Percentiles rank a stretch among this genome's conserved stretches.
phyloP scores from a whole-genome alignment of 306 rosid genomes.

The Castanea crenata region DNA sequence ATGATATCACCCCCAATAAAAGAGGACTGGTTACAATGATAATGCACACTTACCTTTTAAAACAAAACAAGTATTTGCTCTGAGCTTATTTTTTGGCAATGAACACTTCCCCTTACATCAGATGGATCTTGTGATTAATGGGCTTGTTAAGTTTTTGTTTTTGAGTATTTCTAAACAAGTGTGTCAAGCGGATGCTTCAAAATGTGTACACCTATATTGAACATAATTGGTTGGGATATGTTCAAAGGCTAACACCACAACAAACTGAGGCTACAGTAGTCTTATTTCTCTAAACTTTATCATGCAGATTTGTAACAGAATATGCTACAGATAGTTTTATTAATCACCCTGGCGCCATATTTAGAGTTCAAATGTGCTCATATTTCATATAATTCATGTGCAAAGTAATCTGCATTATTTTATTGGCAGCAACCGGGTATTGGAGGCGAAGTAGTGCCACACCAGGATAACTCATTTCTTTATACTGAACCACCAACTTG shows the following conservation, averaged over 20 bases:
- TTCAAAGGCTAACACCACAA: background rate
- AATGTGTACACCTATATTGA: background rate
- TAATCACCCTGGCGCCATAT: background rate
- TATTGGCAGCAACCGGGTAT: slow-evolving; percentile 91
- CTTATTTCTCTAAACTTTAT: background rate
- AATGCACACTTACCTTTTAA: too few relatives aligned
- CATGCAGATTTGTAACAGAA: background rate
- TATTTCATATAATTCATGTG: slow-evolving; percentile 9
- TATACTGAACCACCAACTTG: slow-evolving; percentile 91
- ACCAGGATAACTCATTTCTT: slow-evolving; percentile 93
- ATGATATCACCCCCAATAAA: background rate
- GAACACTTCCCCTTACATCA: background rate
- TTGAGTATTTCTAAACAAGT: background rate
- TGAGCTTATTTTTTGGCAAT: background rate
- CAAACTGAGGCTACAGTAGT: background rate
- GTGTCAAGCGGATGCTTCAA: background rate
- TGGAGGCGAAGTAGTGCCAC: slow-evolving; percentile 98
- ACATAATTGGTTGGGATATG: background rate
- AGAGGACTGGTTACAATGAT: background rate
- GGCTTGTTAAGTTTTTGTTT: background rate
- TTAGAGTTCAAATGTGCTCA: background rate
- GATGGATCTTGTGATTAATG: background rate
- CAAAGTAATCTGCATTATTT: slow-evolving; percentile 3
- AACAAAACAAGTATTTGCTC: too few relatives aligned
- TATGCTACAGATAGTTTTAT: background rate